Conservation (phyloP, 2,329 filamentous ascomycete genomes). For the Xylariaceae sp. region DNA sequence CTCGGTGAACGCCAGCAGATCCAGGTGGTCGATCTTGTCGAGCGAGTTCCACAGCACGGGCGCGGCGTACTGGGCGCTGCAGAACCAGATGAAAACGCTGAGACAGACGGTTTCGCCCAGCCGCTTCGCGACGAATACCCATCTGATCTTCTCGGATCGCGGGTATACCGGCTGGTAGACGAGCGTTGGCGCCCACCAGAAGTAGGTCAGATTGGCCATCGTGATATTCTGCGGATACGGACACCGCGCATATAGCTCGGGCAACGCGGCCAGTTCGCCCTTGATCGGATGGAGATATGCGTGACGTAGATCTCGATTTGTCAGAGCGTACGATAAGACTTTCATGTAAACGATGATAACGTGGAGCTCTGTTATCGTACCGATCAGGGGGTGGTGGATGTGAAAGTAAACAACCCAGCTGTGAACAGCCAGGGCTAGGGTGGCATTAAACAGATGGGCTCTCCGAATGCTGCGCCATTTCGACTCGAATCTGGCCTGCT, state of each 20-base stretch:
- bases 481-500: slow-evolving; percentile 67
- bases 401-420: slow-evolving; percentile 87
- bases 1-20: slow-evolving; percentile 81
- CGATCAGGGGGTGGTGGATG: slow-evolving; percentile 91
- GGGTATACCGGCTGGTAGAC: slow-evolving; percentile 98
- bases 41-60: slow-evolving; percentile 89
- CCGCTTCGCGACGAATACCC: slow-evolving; percentile 85
- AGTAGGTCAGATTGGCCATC: slow-evolving; percentile 84
- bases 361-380: slow-evolving; percentile 86
- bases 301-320: slow-evolving; percentile 91
- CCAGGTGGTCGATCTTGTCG: slow-evolving; percentile 79
- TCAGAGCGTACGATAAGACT: slow-evolving; percentile 92
- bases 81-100: slow-evolving; percentile 91
- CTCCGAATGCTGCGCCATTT: slow-evolving; percentile 82
- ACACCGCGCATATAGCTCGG: slow-evolving; percentile 78
- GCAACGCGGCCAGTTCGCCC: slow-evolving; percentile 69
- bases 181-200: slow-evolving; percentile 96
- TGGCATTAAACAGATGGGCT: slow-evolving; percentile 81
- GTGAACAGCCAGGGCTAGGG: slow-evolving; percentile 76
- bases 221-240: slow-evolving; percentile 93
- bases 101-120: slow-evolving; percentile 76
- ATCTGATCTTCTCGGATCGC: slow-evolving; percentile 77
- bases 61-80: slow-evolving; percentile 90
- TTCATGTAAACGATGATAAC: slow-evolving; percentile 96
- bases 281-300: slow-evolving; percentile 78